Conservation (phyloP, 331 rosid genomes). For the Quercus lobata region DNA sequence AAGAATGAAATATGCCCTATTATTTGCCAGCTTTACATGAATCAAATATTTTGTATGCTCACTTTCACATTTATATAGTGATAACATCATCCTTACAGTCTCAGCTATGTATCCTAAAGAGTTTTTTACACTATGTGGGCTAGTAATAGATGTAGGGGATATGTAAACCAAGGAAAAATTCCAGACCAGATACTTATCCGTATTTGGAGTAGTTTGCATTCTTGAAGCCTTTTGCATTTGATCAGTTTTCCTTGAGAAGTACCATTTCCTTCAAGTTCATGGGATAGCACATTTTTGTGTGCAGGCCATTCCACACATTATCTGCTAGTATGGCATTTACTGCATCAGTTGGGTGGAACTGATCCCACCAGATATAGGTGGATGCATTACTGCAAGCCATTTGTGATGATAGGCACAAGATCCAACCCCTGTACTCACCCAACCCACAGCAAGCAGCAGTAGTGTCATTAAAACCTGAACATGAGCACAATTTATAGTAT, state of each 20-base stretch:
- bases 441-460: conserved; percentile 80
- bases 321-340: conserved; percentile 81
- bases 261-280: conserved; percentile 71
- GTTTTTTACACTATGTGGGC: conserved; percentile 3
- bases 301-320: conserved; percentile 75
- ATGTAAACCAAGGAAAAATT: neutral
- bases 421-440: conserved; percentile 78
- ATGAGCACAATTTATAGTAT: conserved; percentile 16
- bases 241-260: conserved; percentile 15
- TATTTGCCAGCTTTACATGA: conserved; percentile 4
- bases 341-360: conserved; percentile 84
- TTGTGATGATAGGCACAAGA: conserved; percentile 68
- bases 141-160: conserved; percentile 12
- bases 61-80: neutral
- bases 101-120: neutral
- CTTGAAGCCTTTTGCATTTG: neutral
- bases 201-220: neutral
- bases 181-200: neutral
- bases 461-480: conserved; percentile 72
- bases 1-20: neutral
- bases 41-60: no score
- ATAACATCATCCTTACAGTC: conserved; percentile 6
- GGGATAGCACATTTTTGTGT: conserved; percentile 74
- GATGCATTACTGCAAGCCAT: conserved; percentile 88
- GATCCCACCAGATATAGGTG: conserved; percentile 89